Evolutionary conservation across 345 rosid species (phyloP), one percentile per base, ranked within the genome.

Genomic region (Corymbia maculata): DNA sequence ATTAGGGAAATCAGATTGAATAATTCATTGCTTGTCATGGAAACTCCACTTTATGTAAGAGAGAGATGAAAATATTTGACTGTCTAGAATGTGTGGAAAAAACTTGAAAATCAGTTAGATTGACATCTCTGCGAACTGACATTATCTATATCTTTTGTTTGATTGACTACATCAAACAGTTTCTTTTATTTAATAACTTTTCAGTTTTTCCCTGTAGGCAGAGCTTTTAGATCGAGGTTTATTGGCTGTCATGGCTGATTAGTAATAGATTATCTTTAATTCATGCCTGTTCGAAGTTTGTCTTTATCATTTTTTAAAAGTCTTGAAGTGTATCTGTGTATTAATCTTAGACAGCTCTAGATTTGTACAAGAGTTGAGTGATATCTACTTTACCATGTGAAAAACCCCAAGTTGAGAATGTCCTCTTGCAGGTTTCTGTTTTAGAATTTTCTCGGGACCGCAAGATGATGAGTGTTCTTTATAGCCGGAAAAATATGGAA

Each of bases 381-480:
- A 85, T 51, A 85, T 85, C 19, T 42, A 30, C 26, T 88, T 57
- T 88, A 13, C 36, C 70, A 79, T 53, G 51, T 51, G 22, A 44
- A 13, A 52, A 87, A 86, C 61, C 57, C 86, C 80, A 51, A 70
- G 86, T 86, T 70, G 61, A 85, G 36, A 61, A 88, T 79, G 91
- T 90, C 85, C 87, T 75, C 15, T 88, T 90, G 86, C 93, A 98
- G 99, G 97, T 96, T 90, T 98, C 95, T 88, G 91, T 92, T 88
- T 91, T 98, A 93, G 99, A 98, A 82, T 98, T 98, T 92, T 96
- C 99, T 84, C 99, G 99, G 89, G 98, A 97, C 88, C 98, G 99
- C 88, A 98, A 98, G 90, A 95, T 97, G 98, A 98, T 98, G 99
- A 97, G 99, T 92, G 97, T 94, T 92, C 98, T 98, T 88, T 95